Base-by-base conservation (phyloP, 768 basidiomycete genomes). In the Clitopilus hobsonii region DNA sequence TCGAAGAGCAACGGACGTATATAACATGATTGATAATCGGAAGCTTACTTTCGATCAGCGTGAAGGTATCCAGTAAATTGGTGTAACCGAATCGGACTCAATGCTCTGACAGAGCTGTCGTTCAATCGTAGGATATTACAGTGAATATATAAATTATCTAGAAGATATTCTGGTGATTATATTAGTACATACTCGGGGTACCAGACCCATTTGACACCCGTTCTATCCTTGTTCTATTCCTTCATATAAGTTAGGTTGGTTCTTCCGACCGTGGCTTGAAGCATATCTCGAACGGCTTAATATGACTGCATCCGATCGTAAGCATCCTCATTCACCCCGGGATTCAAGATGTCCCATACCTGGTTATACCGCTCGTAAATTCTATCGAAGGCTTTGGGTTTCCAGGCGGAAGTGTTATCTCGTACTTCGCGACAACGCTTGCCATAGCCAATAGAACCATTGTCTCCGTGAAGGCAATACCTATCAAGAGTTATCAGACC, bases 371-470 rank as follows among this genome's bases (percentile, higher is more conserved):
- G 7, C 60, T 49, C 5, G 68, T 70, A 52, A 68, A 71, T 25
- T 66, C 60, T 16, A 71, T 41, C 28, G 57, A 52, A 1, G 65
- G 61, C 6, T 24, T 41, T 0, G 47, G 30, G 23, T 26, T 45
- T 8, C 58, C 56, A 2, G 49, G 29, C 22, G 68, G 63, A 6
- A 69, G 58, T 8, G 56, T 51, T 14, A 73, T 66, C 27, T 62
- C 30, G 38, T 71, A 72, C 30, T 63, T 52, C 1, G 63, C 60
- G 22, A 72, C 57, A 29, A 73, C 65, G 30, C 59, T 63, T 2
- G 70, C 69, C 68, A 73, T 70, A 25, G 56, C 61, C 18, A 72
- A 52, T 26, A 73, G 54, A 57, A 69, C 61, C 1, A 66, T 63
- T 1, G 66, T 69, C 49, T 71, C 69, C 2, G 70, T 68, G 47